Evolutionary conservation across 495 filamentous ascomycete genomes (phyloP), one percentile per base, ranked within the genome.

Genomic region (Aspergillus bridgeri): DNA sequence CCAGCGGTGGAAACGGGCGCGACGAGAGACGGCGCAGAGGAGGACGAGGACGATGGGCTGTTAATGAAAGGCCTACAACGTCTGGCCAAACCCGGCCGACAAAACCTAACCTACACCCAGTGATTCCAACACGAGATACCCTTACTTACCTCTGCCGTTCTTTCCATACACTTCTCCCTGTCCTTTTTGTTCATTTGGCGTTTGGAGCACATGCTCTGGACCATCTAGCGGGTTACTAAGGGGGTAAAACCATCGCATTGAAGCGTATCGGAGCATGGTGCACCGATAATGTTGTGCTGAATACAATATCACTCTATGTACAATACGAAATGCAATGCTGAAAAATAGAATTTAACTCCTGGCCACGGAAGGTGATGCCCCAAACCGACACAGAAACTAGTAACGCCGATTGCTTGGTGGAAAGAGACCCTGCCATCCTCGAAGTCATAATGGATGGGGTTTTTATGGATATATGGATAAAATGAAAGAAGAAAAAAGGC

Each of bases 41-140:
- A 46, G 23, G 51, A 64, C 27, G 57, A 61, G 43, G 48, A 25
- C 20, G 64, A 75, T 15, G 25, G 62, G 44, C 51, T 77, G 22
- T 56, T 79, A 19, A 71, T 76, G 25, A 48, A 60, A 42, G 74
- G 71, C 11, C 52, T 79, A 19, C 56, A 62, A 48, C 72, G 71
- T 43, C 50, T 76, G 49, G 21, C 21, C n/a, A 23, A 47, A 47
- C 42, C 25, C 25, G 25, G 25, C 25, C 25, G 3, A 7, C 25
- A 29, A 3, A 29, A 3, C 27, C 27, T 29, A 7, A 29, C 27
- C 27, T 29, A 29, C 6, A 3, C 6, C 6, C 27, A 6, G 1
- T 7, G 27, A 38, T 38, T 38, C 8, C 33, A 15, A 38, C 33
- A 3, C 33, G 8, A 38, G 33, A 38, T 15, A 38, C 33, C 33